Evolutionary conservation across 441 rosid genomes (phyloP).

Genomic region (Populus tomentosa): DNA sequence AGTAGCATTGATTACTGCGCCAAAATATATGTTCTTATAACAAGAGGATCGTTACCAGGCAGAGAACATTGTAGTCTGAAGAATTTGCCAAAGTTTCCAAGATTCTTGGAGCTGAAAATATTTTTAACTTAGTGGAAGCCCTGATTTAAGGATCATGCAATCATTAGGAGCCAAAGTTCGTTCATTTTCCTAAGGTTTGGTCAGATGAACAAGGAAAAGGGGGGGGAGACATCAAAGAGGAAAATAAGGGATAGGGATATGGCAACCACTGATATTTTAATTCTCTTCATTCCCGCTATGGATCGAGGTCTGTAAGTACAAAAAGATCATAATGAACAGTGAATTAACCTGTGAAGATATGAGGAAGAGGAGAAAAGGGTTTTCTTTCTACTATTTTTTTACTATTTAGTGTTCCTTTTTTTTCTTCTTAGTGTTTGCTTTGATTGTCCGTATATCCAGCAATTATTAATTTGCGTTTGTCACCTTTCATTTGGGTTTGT

Average conservation of each 20-base stretch:
- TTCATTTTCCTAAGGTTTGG: slow-evolving; percentile 17
- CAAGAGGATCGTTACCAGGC: slow-evolving; percentile 13
- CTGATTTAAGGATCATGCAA: slow-evolving; percentile 41
- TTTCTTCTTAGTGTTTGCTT: slow-evolving; percentile 22
- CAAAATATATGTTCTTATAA: not conserved
- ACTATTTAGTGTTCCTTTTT: not conserved
- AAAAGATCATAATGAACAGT: slow-evolving; percentile 13
- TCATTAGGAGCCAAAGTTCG: slow-evolving; percentile 38
- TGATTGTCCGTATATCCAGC: slow-evolving; percentile 31
- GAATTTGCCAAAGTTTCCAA: slow-evolving; percentile 30
- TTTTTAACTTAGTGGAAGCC: slow-evolving; percentile 23
- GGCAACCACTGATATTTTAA: slow-evolving; percentile 13
- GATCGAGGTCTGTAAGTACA: slow-evolving; percentile 18
- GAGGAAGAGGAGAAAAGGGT: slow-evolving; percentile 1
- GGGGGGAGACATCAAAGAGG: slow-evolving; percentile 34
- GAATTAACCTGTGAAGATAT: slow-evolving; percentile 4
- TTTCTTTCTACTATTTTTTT: not conserved
- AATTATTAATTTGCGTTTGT: slow-evolving; percentile 40
- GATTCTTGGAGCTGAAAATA: slow-evolving; percentile 40
- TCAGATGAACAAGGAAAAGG: not conserved
- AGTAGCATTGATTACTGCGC: slow-evolving; percentile 2
- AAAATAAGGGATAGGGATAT: slow-evolving; percentile 19
- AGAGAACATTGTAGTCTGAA: slow-evolving; percentile 21
- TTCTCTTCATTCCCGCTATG: slow-evolving; percentile 18
- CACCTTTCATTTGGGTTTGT: slow-evolving; percentile 21